Evolutionary conservation across 2,329 filamentous ascomycete genomes (phyloP), one percentile per base, ranked within the genome.

Genomic region (Aspergillus floridensis): DNA sequence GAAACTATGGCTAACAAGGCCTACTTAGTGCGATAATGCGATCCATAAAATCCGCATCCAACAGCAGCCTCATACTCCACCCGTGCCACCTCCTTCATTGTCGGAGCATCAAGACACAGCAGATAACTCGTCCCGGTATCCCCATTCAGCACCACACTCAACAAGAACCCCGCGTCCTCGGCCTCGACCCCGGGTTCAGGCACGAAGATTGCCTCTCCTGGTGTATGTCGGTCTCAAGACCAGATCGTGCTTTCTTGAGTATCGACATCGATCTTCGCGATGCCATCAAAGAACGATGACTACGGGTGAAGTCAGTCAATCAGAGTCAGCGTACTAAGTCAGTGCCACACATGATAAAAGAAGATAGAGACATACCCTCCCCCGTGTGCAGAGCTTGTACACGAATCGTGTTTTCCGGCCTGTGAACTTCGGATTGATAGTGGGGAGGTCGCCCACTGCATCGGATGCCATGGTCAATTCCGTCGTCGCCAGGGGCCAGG

Each of bases 171-270:
- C 44, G 80, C 80, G 63, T 84, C 82, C 63, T 84, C 81, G 0
- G 74, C 24, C 11, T 58, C 53, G 3, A 31, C 44, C 6, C 38
- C 53, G 3, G 49, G 59, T 44, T 63, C 59, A 4, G 63, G 59
- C 1, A 84, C 67, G 56, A 84, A 84, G 16, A 84, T 80, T 0
- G 81, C 72, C 62, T 84, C 82, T 0, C 80, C 79, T 0, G 82
- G 79, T 1, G 77, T 81, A 63, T 84, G 81, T 0, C 72, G 78
- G n/a, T 79, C 74, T 5, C 67, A 62, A n/a, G 75, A 74, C 80
- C 82, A 84, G 51, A 72, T 65, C 1, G 73, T 66, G 0, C 66
- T 53, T 10, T 65, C 67, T 21, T 75, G 71, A 0, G 77, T 81
- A 32, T 74, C 63, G 10, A 77, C 75, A 63, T 84, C 81, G 55